Conservation (phyloP, 164 flowering plant genomes). For the Sedum album region DNA sequence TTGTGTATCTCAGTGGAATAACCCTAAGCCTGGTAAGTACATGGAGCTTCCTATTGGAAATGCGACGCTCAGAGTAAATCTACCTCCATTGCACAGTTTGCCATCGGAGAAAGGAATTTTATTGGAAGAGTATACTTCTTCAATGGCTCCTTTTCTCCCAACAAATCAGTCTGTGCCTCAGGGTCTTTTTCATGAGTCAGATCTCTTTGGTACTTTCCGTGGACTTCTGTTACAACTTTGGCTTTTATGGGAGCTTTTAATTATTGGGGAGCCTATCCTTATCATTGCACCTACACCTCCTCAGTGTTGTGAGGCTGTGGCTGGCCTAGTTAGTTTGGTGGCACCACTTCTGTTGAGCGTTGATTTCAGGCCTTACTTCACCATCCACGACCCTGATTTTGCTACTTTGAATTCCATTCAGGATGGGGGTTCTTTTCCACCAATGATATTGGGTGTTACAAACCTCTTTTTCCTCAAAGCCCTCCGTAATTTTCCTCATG, state of each 20-base stretch:
- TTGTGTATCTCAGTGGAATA: conserved; percentile 79
- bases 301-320: conserved; percentile 98
- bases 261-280: conserved; percentile 93
- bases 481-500: conserved; percentile 69
- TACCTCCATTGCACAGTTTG: conserved; percentile 85
- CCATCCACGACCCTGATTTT: conserved; percentile 91
- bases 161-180: conserved; percentile 72
- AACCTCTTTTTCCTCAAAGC: conserved; percentile 95
- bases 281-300: conserved; percentile 92
- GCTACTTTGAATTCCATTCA: conserved; percentile 62
- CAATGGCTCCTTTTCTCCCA: conserved; percentile 74
- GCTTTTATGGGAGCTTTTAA: conserved; percentile 83
- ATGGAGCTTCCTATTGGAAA: conserved; percentile 97
- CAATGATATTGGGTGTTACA: conserved; percentile 90
- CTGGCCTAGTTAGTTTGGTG: conserved; percentile 82
- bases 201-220: conserved; percentile 72
- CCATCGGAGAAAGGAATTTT: conserved; percentile 39
- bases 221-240: conserved; percentile 87
- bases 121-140: conserved; percentile 52
- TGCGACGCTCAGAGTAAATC: conserved; percentile 66
- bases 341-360: conserved; percentile 86
- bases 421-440: conserved; percentile 70
- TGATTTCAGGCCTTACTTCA: conserved; percentile 93
- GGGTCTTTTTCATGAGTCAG: conserved; percentile 91
- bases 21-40: conserved; percentile 61